A percentile compares a stretch with the other conserved stretches of the same genome.
Evolutionary conservation across 345 rosid genomes (phyloP).

Genomic region (Euphorbia lathyris): DNA sequence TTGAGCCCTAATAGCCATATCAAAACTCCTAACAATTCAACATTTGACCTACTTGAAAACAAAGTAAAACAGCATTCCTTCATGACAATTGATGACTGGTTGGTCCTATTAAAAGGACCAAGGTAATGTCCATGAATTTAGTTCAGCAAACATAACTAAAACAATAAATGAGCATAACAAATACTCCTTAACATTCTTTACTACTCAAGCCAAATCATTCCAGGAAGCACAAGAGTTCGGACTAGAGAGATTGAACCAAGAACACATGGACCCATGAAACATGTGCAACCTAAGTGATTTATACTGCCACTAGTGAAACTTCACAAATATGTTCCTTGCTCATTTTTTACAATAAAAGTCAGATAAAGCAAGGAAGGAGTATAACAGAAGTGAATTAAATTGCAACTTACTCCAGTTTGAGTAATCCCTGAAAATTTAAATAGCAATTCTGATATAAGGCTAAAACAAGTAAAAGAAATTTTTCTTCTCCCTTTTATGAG

Average conservation of each 20-base stretch:
- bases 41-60: not conserved
- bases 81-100: not conserved
- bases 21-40: not conserved
- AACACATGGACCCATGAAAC: not conserved
- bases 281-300: not conserved
- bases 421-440: not conserved
- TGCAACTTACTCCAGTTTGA: not conserved
- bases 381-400: not conserved
- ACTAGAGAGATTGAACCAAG: not conserved
- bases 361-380: not conserved
- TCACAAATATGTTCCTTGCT: not conserved
- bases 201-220: not conserved
- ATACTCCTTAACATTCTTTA: not conserved
- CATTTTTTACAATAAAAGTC: not conserved
- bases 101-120: not conserved
- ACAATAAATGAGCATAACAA: not conserved
- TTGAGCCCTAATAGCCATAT: not conserved
- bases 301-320: not conserved
- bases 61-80: not conserved
- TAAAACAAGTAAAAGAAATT: not conserved
- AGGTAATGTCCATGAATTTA: not conserved
- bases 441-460: not conserved
- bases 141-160: not conserved
- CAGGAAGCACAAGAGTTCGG: too few species aligned
- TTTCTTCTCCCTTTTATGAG: not conserved